Percentiles rank a stretch among this genome's conserved stretches.
Evolutionary conservation across 768 basidiomycete genomes (phyloP).

Genomic region (Phylloporus rhodoxanthus): DNA sequence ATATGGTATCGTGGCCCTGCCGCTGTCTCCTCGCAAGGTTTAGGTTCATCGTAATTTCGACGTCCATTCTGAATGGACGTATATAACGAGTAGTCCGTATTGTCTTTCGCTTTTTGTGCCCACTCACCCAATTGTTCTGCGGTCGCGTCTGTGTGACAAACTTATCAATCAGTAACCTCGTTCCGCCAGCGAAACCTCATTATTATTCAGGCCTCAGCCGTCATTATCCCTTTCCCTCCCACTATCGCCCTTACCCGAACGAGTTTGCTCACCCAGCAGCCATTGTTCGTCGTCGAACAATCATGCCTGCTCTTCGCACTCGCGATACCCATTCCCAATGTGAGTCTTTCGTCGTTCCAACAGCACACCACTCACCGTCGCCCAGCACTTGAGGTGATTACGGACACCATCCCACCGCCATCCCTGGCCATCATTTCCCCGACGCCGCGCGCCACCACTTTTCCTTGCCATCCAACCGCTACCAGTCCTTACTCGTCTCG

Average conservation of each 20-base stretch:
- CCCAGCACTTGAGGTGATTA: conserved; percentile 70
- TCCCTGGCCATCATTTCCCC: conserved; percentile 49
- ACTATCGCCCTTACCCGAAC: conserved; percentile 32
- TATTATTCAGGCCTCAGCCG: conserved; percentile 33
- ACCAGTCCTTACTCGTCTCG: conserved; percentile 63
- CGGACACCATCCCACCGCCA: conserved; percentile 55
- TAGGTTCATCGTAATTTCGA: conserved; percentile 36
- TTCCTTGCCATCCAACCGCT: conserved; percentile 35
- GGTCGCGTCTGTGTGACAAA: conserved; percentile 43
- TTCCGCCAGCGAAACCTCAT: conserved; percentile 42
- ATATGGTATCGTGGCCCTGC: conserved; percentile 19
- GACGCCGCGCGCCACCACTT: conserved; percentile 52
- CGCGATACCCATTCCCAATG: conserved; percentile 61
- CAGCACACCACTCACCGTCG: conserved; percentile 13
- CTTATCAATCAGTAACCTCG: conserved; percentile 40
- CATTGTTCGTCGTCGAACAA: conserved; percentile 35
- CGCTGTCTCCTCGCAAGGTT: conserved; percentile 18
- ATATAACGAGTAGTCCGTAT: conserved; percentile 53
- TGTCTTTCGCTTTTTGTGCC: conserved; percentile 54
- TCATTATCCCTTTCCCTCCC: conserved; percentile 20
- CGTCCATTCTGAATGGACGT: conserved; percentile 30
- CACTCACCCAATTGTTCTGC: conserved; percentile 60
- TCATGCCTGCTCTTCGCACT: conserved; percentile 78
- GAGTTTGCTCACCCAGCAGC: conserved; percentile 32
- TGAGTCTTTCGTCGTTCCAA: conserved; percentile 22